Base-by-base conservation (phyloP, 495 filamentous ascomycete species). In the Penicillium simplicissimum region DNA sequence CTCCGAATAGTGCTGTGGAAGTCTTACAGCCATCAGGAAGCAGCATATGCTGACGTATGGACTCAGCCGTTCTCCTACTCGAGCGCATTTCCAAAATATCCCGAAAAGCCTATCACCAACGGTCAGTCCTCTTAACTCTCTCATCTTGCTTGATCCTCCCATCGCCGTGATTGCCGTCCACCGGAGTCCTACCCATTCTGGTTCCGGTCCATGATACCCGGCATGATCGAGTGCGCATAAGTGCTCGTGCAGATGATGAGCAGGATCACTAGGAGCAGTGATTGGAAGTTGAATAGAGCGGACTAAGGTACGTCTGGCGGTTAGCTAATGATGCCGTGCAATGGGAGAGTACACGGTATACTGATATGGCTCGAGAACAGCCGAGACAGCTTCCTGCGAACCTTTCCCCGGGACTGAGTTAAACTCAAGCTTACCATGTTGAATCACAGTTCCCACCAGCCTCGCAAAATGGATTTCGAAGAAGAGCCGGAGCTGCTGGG, bases 241-340 rank as follows among this genome's bases (percentile, higher is more conserved):
- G 95, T 84, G 76, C 89, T 92, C 35, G 95, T 97, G 81, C 95
- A 98, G 71, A 98, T 95, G 61, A 94, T 85, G 67, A 98, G 90
- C 47, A 98, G 87, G 67, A 98, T 88, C 68, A 96, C 92, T 65
- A 97, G 85, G 43, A 98, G 84, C 58, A 97, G 87, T 55, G 90
- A 92, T 71, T 96, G 90, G 82, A 98, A 97, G 79, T 98, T 97
- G 87, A 98, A 98, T 63, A 98, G 87, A 33, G 96, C 95, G 62
- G 94, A 88, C 95, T 97, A 61, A 42, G 33, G 65, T 62, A 33
- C 59, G 52, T 52, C 19, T 52, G 65, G 23, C 42, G 42, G 59
- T 62, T 45, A 64, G 59, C 55, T 33, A 55, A 55, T 67, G 55
- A 35, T 47, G 56, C 61, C 42, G 52, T 56, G 21, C 31, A 31